Evolutionary conservation across 331 rosid genomes (phyloP).

Genomic region (Malus hybrid): DNA sequence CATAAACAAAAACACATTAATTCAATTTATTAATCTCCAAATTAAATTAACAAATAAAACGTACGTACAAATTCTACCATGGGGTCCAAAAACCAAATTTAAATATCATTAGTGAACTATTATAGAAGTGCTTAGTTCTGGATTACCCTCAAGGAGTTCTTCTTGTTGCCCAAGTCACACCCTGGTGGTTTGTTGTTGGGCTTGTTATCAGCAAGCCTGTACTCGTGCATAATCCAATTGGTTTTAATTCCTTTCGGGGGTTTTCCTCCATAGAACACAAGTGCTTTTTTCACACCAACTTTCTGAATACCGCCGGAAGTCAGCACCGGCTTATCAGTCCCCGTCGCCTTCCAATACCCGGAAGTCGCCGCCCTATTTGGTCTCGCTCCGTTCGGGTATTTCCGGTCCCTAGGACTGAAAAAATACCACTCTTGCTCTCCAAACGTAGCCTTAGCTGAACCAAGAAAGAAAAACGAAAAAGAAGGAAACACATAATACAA

Average conservation of each 20-base stretch:
- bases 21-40: background rate
- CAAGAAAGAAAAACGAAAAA: background rate
- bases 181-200: constrained; percentile 63
- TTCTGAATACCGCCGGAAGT: constrained; percentile 49
- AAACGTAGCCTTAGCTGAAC: constrained; percentile 77
- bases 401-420: constrained; percentile 87
- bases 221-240: constrained; percentile 97
- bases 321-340: constrained; percentile 85
- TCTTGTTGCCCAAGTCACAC: constrained; percentile 67
- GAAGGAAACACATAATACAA: background rate
- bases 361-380: constrained; percentile 90
- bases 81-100: background rate
- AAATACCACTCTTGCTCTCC: constrained; percentile 94
- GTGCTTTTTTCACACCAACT: constrained; percentile 88
- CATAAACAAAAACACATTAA: background rate
- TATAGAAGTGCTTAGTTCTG: background rate
- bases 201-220: constrained; percentile 60
- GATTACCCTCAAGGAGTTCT: constrained; percentile 77
- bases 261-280: constrained; percentile 92
- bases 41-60: background rate
- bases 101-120: background rate
- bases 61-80: background rate
- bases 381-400: constrained; percentile 89
- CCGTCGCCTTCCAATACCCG: constrained; percentile 96
- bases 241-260: constrained; percentile 87